These are phyloP conservation scores for Syncephalis fuscata DNA, from an alignment of 371 early-diverging fungal genomes.

Conservation along the genomic window DNA sequence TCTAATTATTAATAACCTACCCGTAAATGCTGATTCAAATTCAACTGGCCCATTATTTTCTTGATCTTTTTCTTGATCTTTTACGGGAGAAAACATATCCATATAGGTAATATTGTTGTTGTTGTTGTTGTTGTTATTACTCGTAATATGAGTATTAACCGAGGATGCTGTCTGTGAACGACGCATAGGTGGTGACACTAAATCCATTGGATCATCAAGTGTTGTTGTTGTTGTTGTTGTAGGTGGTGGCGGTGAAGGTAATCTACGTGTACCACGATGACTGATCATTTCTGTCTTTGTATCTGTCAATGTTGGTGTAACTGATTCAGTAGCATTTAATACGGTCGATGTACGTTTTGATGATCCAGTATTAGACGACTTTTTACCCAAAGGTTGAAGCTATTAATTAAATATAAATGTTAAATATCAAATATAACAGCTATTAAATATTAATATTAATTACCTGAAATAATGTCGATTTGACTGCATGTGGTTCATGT, in stretches of 20 bases:
- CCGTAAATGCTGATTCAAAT: too few species aligned
- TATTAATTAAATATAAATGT: conserved; percentile 3
- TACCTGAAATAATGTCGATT: conserved; percentile 17
- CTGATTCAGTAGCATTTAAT: too few species aligned
- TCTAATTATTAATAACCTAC: too few species aligned
- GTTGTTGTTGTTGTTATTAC: conserved; percentile 9
- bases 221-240: conserved; percentile 3
- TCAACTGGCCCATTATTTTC: background rate
- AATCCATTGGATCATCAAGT: background rate
- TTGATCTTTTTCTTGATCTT: conserved; percentile 3
- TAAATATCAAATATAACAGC: conserved; percentile 1
- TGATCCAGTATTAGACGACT: too few species aligned
- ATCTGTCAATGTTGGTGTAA: too few species aligned
- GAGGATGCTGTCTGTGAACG: conserved; percentile 1
- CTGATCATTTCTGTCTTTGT: too few species aligned
- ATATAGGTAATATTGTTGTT: conserved; percentile 13
- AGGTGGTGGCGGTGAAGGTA: background rate
- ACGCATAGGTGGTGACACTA: background rate
- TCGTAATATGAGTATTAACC: background rate
- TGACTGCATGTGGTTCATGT: conserved; percentile 8
- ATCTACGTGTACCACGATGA: background rate
- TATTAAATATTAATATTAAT: conserved; percentile 1
- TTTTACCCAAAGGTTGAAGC: conserved; percentile 2
- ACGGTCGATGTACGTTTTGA: too few species aligned
- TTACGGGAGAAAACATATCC: conserved; percentile 30